These are phyloP conservation scores for Kodamaea neixiangensis DNA, from an alignment of 805 yeast genomes.

Conservation along the genomic window DNA sequence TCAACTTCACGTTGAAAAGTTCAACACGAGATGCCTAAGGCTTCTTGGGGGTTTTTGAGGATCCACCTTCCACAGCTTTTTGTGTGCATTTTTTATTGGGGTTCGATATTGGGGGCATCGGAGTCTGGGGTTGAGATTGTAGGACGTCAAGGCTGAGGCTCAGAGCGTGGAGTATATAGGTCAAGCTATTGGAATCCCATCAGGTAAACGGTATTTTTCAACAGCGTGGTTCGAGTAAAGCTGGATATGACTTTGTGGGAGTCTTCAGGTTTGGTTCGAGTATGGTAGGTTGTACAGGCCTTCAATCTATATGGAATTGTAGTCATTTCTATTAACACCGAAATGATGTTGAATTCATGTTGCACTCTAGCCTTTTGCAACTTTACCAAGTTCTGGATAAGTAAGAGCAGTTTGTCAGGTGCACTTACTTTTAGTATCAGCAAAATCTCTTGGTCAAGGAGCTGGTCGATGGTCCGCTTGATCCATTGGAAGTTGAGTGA, in stretches of 20 bases:
- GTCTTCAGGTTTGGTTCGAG: not conserved
- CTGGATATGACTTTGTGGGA: not conserved
- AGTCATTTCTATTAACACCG: constrained; percentile 11
- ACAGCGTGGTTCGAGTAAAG: not conserved
- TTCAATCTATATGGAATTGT: not conserved
- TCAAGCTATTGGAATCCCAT: not conserved
- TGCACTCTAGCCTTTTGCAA: constrained; percentile 11
- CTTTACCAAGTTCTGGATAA: constrained; percentile 10
- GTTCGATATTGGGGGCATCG: not conserved
- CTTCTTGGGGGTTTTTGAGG: not conserved
- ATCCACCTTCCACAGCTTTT: constrained; percentile 2
- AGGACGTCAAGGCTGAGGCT: not conserved
- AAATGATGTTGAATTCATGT: constrained; percentile 12
- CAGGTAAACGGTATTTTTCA: not conserved
- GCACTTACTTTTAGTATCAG: not conserved
- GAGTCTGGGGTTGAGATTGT: not conserved
- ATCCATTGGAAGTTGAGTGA: constrained; percentile 18
- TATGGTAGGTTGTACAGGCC: not conserved
- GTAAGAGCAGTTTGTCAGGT: constrained; percentile 1
- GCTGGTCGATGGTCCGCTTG: constrained; percentile 11
- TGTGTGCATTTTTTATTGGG: not conserved
- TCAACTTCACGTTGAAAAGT: not conserved
- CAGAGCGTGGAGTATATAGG: too few relatives aligned
- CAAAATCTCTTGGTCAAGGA: constrained; percentile 9
- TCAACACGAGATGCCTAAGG: too few relatives aligned